Percentiles rank a stretch among this genome's conserved stretches.
phyloP scores from a whole-genome alignment of 305 asterid species.

The Fraxinus xanthoxyloides region DNA sequence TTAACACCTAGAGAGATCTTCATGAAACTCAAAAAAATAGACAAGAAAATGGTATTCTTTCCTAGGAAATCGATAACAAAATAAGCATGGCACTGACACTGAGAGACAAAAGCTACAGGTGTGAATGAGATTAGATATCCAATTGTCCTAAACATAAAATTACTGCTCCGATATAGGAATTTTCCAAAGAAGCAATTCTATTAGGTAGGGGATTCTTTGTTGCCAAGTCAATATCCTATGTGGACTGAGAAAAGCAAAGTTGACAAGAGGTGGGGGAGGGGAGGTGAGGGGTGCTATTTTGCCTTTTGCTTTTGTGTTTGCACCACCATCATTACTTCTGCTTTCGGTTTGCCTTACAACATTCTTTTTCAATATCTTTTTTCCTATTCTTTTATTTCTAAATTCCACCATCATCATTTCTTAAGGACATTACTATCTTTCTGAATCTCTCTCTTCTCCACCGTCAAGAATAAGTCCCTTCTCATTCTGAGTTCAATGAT shows the following conservation, averaged over 20 bases:
- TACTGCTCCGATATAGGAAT: not conserved
- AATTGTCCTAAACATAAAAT: not conserved
- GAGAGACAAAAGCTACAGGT: not conserved
- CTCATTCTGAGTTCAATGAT: conserved; percentile 47
- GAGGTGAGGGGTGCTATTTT: conserved; percentile 27
- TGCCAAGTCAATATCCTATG: conserved; percentile 71
- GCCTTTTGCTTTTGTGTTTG: conserved; percentile 68
- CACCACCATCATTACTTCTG: conserved; percentile 63
- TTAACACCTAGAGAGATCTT: not conserved
- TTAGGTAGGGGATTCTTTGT: conserved; percentile 23
- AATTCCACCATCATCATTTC: conserved; percentile 43
- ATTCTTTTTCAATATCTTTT: conserved; percentile 45
- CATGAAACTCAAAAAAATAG: not conserved
- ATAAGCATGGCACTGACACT: not conserved
- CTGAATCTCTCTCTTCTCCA: conserved; percentile 30
- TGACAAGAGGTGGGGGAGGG: conserved; percentile 42
- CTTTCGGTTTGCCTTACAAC: conserved; percentile 63
- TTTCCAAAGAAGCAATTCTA: not conserved
- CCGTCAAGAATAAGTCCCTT: conserved; percentile 20
- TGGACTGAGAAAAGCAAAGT: conserved; percentile 49
- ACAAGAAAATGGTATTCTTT: not conserved
- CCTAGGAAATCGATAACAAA: not conserved
- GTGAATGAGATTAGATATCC: not conserved
- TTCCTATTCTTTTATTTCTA: conserved; percentile 40
- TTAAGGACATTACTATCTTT: conserved; percentile 31